Conservation (phyloP, 345 rosid genomes). For the Populus euphratica region DNA sequence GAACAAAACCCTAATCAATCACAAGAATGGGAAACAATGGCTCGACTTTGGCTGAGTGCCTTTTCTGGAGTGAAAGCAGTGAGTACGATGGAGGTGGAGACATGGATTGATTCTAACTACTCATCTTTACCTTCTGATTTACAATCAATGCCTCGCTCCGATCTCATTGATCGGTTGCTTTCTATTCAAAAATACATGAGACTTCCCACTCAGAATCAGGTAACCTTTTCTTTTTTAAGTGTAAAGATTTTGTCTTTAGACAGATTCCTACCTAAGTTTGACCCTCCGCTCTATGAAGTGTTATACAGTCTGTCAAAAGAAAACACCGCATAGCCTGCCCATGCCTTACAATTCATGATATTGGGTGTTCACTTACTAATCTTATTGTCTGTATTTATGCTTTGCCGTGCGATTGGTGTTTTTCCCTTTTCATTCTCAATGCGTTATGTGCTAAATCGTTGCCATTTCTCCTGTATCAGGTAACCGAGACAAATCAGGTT, state of each 20-base stretch:
- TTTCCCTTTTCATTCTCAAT: background rate
- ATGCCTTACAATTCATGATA: no score
- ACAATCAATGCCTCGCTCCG: constrained; percentile 70
- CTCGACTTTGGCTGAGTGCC: constrained; percentile 75
- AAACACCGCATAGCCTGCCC: no score
- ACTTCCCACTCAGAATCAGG: constrained; percentile 37
- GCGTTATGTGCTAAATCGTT: background rate
- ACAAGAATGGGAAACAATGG: constrained; percentile 92
- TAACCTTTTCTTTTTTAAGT: constrained; percentile 4
- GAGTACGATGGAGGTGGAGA: constrained; percentile 58
- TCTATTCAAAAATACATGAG: constrained; percentile 76
- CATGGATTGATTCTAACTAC: constrained; percentile 80
- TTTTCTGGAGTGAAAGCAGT: constrained; percentile 84
- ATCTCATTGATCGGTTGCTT: constrained; percentile 73
- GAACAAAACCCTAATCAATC: constrained; percentile 46
- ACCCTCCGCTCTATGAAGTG: background rate
- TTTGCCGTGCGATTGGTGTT: background rate
- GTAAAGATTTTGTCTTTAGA: no score
- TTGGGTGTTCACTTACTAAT: no score
- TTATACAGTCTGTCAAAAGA: background rate
- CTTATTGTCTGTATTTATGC: background rate
- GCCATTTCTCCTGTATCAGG: constrained; percentile 7
- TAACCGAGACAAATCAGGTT: constrained; percentile 31
- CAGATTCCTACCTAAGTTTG: no score
- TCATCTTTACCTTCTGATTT: constrained; percentile 64